Evolutionary conservation across 2,329 filamentous ascomycete species (phyloP), one percentile per base, ranked within the genome.

Genomic region (Aspergillus vadensis): DNA sequence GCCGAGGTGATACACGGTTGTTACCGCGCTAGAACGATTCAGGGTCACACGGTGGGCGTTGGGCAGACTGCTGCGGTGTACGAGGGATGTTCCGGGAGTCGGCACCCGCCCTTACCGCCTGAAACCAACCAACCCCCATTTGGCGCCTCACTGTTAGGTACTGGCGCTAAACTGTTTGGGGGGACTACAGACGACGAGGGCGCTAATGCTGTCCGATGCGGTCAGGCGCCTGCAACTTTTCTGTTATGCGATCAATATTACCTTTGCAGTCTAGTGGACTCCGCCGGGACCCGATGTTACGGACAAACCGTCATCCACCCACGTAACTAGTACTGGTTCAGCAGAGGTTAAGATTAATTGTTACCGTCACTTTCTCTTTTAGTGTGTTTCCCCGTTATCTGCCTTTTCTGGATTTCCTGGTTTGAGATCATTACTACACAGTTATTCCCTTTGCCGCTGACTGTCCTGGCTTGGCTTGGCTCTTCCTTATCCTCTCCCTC

Each of bases 21-120:
- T 17, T 43, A 38, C 49, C 9, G 39, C 17, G 30, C 38, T 53
- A 54, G 25, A 21, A 39, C 57, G 10, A 14, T 54, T 58, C n/a
- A 38, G 54, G 32, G n/a, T 55, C 21, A 47, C 21, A 15, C n/a
- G 25, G 23, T 27, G 25, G 47, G 23, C 25, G 47, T 50, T 50
- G 47, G 47, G 47, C 25, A 30, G 47, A 27, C 47, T 50, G 47
- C 25, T 30, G 47, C 47, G 47, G 14, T 38, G 50, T 48, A 30
- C 53, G 23, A 12, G 47, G 30, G 48, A 23, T 36, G 57, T 59
- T 23, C 41, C 57, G 57, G 57, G 41, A 41, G 41, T 55, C 51
- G 57, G 57, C 57, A 59, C 48, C 51, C 43, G 51, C 51, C 51
- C 51, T 59, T 59, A 59, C 57, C 57, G 51, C 57, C 57, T 49